Percentiles rank a stretch among this genome's conserved stretches.
phyloP scores from a whole-genome alignment of 1,139 yeast genomes.

The Yamadazyma diospyri region DNA sequence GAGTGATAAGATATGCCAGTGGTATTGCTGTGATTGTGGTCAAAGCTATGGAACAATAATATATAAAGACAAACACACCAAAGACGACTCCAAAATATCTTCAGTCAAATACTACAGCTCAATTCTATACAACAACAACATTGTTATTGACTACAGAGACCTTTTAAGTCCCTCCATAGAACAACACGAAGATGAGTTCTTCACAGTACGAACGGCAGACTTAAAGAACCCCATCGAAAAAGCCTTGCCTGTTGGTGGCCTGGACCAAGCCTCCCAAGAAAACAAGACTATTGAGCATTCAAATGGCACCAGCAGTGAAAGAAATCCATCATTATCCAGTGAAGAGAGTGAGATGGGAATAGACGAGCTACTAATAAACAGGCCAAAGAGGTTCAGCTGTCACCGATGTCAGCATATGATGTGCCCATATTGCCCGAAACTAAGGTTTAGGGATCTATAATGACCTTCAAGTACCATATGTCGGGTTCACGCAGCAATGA shows the following conservation, averaged over 20 bases:
- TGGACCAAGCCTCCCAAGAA: neutral
- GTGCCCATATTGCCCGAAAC: constrained; percentile 52
- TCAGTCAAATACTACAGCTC: constrained; percentile 29
- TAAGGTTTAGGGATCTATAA: constrained; percentile 36
- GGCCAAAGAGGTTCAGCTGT: constrained; percentile 35
- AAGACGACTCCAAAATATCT: constrained; percentile 8
- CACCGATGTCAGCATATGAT: constrained; percentile 50
- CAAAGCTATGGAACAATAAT: constrained; percentile 44
- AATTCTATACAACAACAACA: constrained; percentile 22
- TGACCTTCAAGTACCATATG: neutral
- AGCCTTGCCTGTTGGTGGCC: neutral
- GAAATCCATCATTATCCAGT: neutral
- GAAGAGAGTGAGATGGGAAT: neutral
- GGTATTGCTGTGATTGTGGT: constrained; percentile 56
- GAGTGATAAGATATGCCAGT: constrained; percentile 40
- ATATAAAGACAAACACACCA: constrained; percentile 20
- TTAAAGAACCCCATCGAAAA: neutral
- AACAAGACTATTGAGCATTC: neutral
- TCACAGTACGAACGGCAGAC: constrained; percentile 1
- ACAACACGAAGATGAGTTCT: constrained; percentile 8
- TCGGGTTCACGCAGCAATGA: no score
- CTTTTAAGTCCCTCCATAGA: constrained; percentile 6
- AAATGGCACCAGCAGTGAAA: neutral
- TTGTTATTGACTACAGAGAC: constrained; percentile 8
- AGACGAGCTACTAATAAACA: constrained; percentile 5